Percentiles rank a stretch among this genome's conserved stretches.
Evolutionary conservation across 2,329 filamentous ascomycete genomes (phyloP).

Genomic region (Diplodia corticola): DNA sequence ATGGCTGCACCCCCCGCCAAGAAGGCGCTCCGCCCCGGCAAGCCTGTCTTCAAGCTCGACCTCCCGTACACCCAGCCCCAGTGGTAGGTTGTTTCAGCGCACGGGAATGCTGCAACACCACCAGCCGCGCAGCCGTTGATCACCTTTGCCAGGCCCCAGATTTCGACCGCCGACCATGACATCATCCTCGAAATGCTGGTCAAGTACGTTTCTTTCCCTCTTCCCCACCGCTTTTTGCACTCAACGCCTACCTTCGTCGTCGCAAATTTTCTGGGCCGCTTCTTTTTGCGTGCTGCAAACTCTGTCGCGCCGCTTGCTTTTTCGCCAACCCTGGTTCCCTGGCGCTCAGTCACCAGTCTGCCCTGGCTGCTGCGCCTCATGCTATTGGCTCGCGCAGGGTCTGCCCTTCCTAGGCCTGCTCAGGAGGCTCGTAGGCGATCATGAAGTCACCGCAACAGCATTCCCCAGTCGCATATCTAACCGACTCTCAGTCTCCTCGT

Average conservation of each 20-base stretch:
- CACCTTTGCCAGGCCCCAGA: conserved; percentile 56
- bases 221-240: not conserved
- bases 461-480: conserved; percentile 11
- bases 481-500: conserved; percentile 55
- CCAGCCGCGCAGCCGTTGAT: conserved; percentile 7
- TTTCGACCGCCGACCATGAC: conserved; percentile 60
- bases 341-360: not conserved
- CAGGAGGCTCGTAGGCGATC: conserved; percentile 10
- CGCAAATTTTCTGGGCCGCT: not conserved
- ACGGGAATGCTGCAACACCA: conserved; percentile 13
- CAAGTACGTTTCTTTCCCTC: not conserved
- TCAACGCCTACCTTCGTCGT: not conserved
- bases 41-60: conserved; percentile 60
- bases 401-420: not conserved
- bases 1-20: conserved; percentile 2
- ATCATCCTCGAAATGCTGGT: conserved; percentile 63
- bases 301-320: not conserved
- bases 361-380: conserved; percentile 1
- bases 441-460: conserved; percentile 16
- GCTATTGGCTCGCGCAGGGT: conserved; percentile 12
- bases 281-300: not conserved
- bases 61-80: conserved; percentile 62
- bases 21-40: conserved; percentile 29
- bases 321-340: not conserved
- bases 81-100: conserved; percentile 52